Base-by-base conservation (phyloP, 2,329 filamentous ascomycete species). In the Chalaropsis ovoidea region DNA sequence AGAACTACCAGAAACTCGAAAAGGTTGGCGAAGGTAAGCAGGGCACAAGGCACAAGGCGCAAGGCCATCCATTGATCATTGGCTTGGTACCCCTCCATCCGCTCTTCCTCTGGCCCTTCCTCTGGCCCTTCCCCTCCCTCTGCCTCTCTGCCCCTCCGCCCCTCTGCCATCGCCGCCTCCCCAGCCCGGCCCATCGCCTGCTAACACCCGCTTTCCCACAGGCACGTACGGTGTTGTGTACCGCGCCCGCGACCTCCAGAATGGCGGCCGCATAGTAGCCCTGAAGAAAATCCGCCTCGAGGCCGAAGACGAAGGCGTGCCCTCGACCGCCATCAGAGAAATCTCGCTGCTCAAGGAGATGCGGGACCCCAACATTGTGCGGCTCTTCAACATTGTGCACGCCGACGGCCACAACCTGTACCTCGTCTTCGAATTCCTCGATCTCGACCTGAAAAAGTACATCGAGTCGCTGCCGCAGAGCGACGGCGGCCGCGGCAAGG, bases 271-370 rank as follows among this genome's bases (percentile, higher is more conserved):
- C 71, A 94, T 96, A 71, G 91, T 96, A 69, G 91, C 91, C 24
- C 80, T 96, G 71, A 96, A 96, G 82, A 96, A 96, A 80, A 96
- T 96, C 72, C 88, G 91, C 69, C 87, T 96, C 71, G 92, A 96
- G 74, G 90, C 91, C 69, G 92, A 96, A 79, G 91, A 96, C 78
- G 92, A 96, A 75, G 91, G 91, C 70, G 90, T 95, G 19, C 92
- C 91, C 2, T 92, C 87, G 72, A 96, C 91, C 2, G 92, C 91
- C 70, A 96, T 96, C 72, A 90, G 91, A 72, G 91, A 96, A 76
- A 96, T 96, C 73, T 95, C 90, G 31, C 83, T 96, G 54, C 85
- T 96, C 72, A 96, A 96, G 77, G 91, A 96, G 77, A 92, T 96
- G 89, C 87, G 87, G 74, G 88, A 96, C 75, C 87, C 88, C 68